A percentile compares a stretch with the other conserved stretches of the same genome.
phyloP scores from a whole-genome alignment of 306 rosid genomes.

The Urtica urens region DNA sequence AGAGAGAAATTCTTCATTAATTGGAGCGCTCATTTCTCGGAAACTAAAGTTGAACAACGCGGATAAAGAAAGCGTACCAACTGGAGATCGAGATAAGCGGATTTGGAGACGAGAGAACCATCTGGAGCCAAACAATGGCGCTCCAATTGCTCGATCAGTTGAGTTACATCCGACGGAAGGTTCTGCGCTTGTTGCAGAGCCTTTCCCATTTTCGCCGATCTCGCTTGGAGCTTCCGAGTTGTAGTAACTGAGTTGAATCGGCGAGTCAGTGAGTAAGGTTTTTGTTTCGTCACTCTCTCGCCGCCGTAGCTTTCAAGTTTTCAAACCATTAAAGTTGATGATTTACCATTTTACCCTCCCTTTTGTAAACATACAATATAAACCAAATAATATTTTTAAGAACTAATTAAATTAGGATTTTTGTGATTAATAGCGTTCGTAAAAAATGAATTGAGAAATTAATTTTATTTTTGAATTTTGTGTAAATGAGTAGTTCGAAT shows the following conservation, averaged over 20 bases:
- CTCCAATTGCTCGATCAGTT: conserved; percentile 70
- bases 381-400: no score
- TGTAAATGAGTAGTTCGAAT: no score
- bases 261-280: background rate
- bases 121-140: conserved; percentile 93
- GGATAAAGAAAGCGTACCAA: conserved; percentile 33
- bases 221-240: background rate
- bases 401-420: no score
- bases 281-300: background rate
- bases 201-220: conserved; percentile 44
- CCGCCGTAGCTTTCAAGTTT: background rate
- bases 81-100: conserved; percentile 65
- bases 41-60: conserved; percentile 3
- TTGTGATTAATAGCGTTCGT: no score
- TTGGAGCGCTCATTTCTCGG: background rate
- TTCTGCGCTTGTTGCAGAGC: conserved; percentile 48
- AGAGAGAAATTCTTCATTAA: no score
- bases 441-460: no score
- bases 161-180: conserved; percentile 61
- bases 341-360: no score
- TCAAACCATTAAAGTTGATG: background rate
- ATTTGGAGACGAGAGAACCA: conserved; percentile 80
- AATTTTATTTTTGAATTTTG: no score
- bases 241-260: background rate
- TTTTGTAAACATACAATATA: no score